Percentiles rank a stretch among this genome's conserved stretches.
Conservation (phyloP, 148 eudicot genomes). For the Cornus suecica region DNA sequence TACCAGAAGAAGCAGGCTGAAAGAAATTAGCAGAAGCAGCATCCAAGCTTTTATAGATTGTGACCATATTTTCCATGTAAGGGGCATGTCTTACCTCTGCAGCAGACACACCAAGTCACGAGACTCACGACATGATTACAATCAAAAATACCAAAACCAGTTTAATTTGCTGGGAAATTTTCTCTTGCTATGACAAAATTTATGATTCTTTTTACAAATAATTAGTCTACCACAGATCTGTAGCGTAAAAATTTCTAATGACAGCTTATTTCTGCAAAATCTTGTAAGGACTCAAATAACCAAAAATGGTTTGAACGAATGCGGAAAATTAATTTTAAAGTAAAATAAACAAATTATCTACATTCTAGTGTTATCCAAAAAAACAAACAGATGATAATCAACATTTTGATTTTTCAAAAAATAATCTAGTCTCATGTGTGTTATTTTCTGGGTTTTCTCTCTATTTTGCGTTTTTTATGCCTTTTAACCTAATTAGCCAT, state of each 20-base stretch:
- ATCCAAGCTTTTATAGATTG: conserved; percentile 63
- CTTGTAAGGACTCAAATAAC: background rate
- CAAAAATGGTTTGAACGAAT: background rate
- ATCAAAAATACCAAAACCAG: background rate
- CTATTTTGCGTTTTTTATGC: no score
- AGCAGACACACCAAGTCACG: conserved; percentile 15
- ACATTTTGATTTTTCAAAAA: background rate
- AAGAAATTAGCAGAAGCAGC: conserved; percentile 48
- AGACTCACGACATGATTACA: conserved; percentile 6
- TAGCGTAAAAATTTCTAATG: background rate
- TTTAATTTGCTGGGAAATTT: background rate
- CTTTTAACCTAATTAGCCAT: no score
- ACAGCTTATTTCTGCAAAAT: background rate
- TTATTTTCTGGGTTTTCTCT: no score
- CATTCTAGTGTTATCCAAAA: background rate
- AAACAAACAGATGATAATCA: no score
- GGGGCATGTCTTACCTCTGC: conserved; percentile 78
- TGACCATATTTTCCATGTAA: conserved; percentile 56
- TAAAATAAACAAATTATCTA: no score
- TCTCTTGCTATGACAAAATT: background rate
- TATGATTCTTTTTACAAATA: background rate
- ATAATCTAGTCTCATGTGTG: no score
- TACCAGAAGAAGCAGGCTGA: conserved; percentile 40
- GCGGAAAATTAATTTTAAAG: background rate
- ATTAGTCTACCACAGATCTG: background rate